Conservation (phyloP, 148 eudicot species). For the Nyssa sinensis region DNA sequence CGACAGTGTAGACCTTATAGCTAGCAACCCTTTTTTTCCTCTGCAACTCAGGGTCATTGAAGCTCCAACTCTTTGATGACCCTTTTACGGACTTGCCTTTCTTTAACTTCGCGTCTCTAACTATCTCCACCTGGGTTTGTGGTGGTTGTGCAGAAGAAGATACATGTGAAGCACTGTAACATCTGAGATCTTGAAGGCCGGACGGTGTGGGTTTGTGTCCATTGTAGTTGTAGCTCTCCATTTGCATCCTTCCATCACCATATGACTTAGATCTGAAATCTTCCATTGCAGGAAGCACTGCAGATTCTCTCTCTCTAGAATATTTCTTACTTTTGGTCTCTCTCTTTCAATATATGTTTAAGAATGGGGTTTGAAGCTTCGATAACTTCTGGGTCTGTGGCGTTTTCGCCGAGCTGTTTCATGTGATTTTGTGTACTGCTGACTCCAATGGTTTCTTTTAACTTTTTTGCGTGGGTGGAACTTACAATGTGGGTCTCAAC, state of each 20-base stretch:
- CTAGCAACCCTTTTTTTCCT: conserved; percentile 80
- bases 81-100: conserved; percentile 55
- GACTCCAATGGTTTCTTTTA: not conserved
- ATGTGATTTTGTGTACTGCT: not conserved
- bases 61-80: conserved; percentile 55
- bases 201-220: conserved; percentile 16
- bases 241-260: conserved; percentile 39
- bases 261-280: conserved; percentile 66
- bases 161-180: conserved; percentile 64
- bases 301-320: not conserved
- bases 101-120: conserved; percentile 42
- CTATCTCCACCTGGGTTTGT: conserved; percentile 20
- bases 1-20: conserved; percentile 65
- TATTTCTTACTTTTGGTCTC: not conserved
- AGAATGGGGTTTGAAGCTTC: not conserved
- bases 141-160: conserved; percentile 20
- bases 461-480: not conserved
- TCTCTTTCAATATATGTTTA: not conserved
- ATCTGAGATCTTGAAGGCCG: conserved; percentile 43
- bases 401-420: not conserved
- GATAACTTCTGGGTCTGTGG: not conserved
- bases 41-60: conserved; percentile 69
- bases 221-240: conserved; percentile 28
- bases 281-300: conserved; percentile 29
- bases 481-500: not conserved